Percentiles rank a stretch among this genome's conserved stretches.
phyloP scores from a whole-genome alignment of 1,139 yeast genomes.

The Debaryomycetaceae sp. region DNA sequence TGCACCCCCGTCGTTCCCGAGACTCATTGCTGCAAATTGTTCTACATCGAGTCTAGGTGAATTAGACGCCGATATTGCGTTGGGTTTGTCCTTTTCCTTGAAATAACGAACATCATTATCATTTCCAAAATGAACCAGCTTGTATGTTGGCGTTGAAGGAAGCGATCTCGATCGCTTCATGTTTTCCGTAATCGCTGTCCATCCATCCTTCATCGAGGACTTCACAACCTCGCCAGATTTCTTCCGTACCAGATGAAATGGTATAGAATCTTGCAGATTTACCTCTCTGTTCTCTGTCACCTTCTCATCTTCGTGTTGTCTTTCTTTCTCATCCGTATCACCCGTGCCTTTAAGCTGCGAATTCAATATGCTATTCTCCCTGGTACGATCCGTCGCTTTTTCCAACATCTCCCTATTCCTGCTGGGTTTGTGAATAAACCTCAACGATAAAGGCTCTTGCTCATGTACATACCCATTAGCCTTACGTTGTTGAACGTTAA shows the following conservation, averaged over 20 bases:
- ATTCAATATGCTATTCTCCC: conserved; percentile 28
- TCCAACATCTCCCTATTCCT: conserved; percentile 30
- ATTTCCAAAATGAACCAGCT: conserved; percentile 76
- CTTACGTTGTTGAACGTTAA: too few relatives aligned
- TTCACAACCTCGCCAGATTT: conserved; percentile 82
- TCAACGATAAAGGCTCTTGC: conserved; percentile 31
- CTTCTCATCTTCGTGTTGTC: not conserved
- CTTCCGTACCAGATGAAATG: conserved; percentile 48
- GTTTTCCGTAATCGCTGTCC: not conserved
- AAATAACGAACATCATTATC: conserved; percentile 68
- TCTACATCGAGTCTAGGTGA: conserved; percentile 46
- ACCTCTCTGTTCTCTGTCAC: not conserved
- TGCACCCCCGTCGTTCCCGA: conserved; percentile 14
- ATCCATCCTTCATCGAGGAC: conserved; percentile 59
- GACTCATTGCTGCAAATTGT: conserved; percentile 1
- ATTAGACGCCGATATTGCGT: conserved; percentile 65
- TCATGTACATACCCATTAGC: too few relatives aligned
- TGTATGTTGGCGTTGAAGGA: conserved; percentile 72
- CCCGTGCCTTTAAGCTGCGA: not conserved
- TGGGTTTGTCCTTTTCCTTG: conserved; percentile 66
- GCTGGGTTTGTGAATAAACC: conserved; percentile 42
- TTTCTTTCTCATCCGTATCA: not conserved
- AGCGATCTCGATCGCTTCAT: conserved; percentile 50
- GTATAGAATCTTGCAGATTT: not conserved
- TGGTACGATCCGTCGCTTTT: conserved; percentile 34